Evolutionary conservation across 208 protist genomes (phyloP).

Genomic region (Leishmania amazonensis): DNA sequence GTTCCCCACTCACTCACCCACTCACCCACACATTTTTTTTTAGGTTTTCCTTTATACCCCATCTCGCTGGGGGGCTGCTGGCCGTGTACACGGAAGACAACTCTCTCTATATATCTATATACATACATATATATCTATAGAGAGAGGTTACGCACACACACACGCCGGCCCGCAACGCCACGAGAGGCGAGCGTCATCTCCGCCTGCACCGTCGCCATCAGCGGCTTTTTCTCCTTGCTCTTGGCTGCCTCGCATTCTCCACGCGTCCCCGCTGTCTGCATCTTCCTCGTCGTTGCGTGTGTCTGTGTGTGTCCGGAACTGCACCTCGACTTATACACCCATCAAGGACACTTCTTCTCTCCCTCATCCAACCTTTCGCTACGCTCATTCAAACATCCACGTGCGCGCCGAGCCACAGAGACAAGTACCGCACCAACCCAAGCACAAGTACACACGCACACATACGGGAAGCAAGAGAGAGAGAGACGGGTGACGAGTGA

Average conservation of each 20-base stretch:
- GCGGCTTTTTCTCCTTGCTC: not conserved
- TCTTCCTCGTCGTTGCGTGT: conserved; percentile 10
- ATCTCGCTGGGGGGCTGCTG: not conserved
- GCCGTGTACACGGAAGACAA: not conserved
- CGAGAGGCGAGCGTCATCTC: not conserved
- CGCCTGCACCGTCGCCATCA: not conserved
- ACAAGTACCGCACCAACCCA: too few relatives aligned
- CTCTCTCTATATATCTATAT: not conserved
- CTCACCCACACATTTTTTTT: not conserved
- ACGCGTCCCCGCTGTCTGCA: not conserved
- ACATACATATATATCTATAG: not conserved
- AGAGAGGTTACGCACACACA: not conserved
- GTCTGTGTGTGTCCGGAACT: not conserved
- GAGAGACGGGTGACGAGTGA: too few relatives aligned
- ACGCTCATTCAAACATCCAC: too few relatives aligned
- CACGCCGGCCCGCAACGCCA: not conserved
- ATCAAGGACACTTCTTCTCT: not conserved
- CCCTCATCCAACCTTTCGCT: not conserved
- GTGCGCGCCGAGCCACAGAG: too few relatives aligned
- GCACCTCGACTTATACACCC: not conserved
- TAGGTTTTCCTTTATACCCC: not conserved
- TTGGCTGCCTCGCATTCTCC: not conserved
- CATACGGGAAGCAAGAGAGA: too few relatives aligned
- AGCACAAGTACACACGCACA: too few relatives aligned
- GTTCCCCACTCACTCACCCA: not conserved